These are phyloP conservation scores for Nakaseomyces bracarensis DNA, from an alignment of 1,139 yeast species.

Conservation along the genomic window DNA sequence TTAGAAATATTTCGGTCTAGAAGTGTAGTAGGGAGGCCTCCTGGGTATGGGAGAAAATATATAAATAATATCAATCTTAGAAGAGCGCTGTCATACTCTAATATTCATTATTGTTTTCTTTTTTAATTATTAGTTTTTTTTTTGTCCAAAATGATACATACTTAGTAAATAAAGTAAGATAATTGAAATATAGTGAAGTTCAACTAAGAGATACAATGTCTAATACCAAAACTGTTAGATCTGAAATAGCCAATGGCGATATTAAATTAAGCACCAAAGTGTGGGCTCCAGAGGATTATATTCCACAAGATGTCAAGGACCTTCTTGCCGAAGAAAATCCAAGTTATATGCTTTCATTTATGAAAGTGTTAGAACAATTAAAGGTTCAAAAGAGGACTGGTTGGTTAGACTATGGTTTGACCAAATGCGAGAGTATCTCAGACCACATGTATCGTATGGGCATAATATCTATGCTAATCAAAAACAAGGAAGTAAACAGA, in stretches of 20 bases:
- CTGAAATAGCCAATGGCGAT: neutral
- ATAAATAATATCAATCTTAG: too few species aligned
- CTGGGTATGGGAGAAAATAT: too few species aligned
- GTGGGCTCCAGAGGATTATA: slow-evolving; percentile 30
- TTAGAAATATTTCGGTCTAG: neutral
- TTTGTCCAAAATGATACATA: too few species aligned
- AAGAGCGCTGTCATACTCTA: neutral
- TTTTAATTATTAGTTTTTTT: too few species aligned
- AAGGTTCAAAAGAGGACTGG: slow-evolving; percentile 87
- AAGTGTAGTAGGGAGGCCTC: neutral
- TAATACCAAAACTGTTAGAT: neutral
- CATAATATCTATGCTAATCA: slow-evolving; percentile 66
- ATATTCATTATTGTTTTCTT: neutral
- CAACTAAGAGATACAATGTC: neutral
- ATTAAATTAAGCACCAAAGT: slow-evolving; percentile 7
- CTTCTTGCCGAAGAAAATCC: slow-evolving; percentile 17
- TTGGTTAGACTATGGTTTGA: slow-evolving; percentile 74
- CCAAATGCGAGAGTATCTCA: slow-evolving; percentile 61
- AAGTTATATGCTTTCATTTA: slow-evolving; percentile 57
- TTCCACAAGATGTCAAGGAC: slow-evolving; percentile 22
- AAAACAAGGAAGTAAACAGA: slow-evolving; percentile 40
- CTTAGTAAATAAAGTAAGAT: too few species aligned
- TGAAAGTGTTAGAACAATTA: slow-evolving; percentile 65
- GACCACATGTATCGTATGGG: slow-evolving; percentile 99
- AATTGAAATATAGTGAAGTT: too few species aligned